Evolutionary conservation across 2,329 filamentous ascomycete species (phyloP).

Genomic region (Mariannaea sp.): DNA sequence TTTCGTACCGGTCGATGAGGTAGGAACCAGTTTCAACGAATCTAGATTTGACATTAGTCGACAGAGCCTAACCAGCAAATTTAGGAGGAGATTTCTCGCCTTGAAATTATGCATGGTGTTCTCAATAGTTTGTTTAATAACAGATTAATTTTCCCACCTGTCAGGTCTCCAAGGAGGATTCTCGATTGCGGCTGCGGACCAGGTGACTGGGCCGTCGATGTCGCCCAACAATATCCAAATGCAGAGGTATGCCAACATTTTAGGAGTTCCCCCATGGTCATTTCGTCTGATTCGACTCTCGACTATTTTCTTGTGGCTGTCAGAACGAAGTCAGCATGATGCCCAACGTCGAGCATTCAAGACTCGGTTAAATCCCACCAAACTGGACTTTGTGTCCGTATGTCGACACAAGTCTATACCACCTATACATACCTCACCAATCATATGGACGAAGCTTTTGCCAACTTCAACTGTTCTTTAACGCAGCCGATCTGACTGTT

Average conservation of each 20-base stretch:
- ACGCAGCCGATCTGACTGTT: conserved; percentile 5
- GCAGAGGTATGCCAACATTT: conserved; percentile 60
- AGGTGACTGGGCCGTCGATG: conserved; percentile 72
- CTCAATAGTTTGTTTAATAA: conserved; percentile 68
- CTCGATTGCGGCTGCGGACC: conserved; percentile 76
- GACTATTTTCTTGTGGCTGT: neutral
- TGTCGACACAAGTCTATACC: neutral
- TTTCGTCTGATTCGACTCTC: neutral
- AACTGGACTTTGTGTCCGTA: too few relatives aligned
- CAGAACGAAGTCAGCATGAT: neutral
- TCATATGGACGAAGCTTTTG: neutral
- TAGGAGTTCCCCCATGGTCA: neutral
- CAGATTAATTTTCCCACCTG: conserved; percentile 71
- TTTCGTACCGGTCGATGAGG: conserved; percentile 74
- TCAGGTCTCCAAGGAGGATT: conserved; percentile 60
- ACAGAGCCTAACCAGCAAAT: conserved; percentile 18
- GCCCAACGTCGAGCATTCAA: too few relatives aligned
- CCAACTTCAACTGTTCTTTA: neutral
- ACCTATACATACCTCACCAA: neutral
- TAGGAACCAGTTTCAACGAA: conserved; percentile 43
- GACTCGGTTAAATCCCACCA: too few relatives aligned
- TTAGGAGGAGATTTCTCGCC: conserved; percentile 70
- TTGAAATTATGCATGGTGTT: conserved; percentile 66
- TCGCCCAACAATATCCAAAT: conserved; percentile 65
- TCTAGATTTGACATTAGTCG: conserved; percentile 2